phyloP scores from a whole-genome alignment of 441 rosid genomes.

The Sinapis alba region DNA sequence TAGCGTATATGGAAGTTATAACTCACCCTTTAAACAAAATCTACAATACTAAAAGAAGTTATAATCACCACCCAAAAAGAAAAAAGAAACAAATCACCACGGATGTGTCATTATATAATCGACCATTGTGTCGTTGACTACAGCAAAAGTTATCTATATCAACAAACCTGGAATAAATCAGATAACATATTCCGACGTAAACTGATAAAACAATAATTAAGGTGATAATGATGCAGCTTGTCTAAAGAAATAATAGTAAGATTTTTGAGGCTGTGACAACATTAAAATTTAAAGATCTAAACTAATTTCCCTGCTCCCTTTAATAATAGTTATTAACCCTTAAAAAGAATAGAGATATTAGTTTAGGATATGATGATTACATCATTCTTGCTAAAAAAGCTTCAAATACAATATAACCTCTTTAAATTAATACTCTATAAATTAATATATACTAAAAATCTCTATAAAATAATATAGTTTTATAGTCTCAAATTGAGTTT shows the following conservation, averaged over 20 bases:
- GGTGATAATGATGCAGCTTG: neutral
- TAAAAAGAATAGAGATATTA: too few relatives aligned
- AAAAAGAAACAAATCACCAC: neutral
- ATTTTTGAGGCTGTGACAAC: slow-evolving; percentile 20
- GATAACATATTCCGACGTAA: slow-evolving; percentile 1
- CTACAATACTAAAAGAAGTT: neutral
- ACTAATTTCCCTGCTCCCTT: neutral
- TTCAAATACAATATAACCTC: too few relatives aligned
- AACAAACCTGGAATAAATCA: neutral
- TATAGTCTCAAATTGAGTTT: too few relatives aligned
- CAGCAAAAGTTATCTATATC: neutral
- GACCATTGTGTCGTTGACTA: neutral
- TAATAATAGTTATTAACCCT: slow-evolving; percentile 5
- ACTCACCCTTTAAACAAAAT: neutral
- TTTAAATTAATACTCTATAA: too few relatives aligned
- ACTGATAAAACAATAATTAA: slow-evolving; percentile 3
- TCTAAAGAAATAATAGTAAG: neutral
- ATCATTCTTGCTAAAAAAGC: too few relatives aligned
- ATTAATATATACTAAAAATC: too few relatives aligned
- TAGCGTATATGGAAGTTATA: neutral
- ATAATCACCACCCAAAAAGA: too few relatives aligned
- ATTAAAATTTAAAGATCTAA: neutral
- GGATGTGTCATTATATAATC: neutral
- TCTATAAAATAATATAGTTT: too few relatives aligned
- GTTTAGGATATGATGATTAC: too few relatives aligned